Conservation (phyloP, 2,329 filamentous ascomycete genomes). For the Pseudogymnoascus sp. region DNA sequence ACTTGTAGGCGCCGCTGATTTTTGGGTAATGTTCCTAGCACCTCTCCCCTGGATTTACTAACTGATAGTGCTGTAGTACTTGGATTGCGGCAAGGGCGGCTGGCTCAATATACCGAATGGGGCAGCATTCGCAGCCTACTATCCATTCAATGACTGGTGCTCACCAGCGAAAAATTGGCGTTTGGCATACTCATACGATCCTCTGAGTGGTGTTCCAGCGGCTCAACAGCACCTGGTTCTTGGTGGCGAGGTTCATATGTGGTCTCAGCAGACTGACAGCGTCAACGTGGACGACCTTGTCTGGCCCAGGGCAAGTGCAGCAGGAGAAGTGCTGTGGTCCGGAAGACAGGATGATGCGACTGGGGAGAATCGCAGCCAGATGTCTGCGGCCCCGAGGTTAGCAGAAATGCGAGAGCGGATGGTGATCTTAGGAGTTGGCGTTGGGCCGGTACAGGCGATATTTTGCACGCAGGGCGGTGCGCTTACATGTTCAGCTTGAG, state of each 20-base stretch:
- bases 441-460: constrained; percentile 61
- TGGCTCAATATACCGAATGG: constrained; percentile 57
- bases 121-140: constrained; percentile 48
- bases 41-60: not conserved
- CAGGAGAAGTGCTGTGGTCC: constrained; percentile 74
- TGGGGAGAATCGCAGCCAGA: constrained; percentile 62
- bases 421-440: constrained; percentile 57
- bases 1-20: constrained; percentile 68
- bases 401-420: constrained; percentile 70
- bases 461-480: constrained; percentile 51
- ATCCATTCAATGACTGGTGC: constrained; percentile 77
- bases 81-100: constrained; percentile 74
- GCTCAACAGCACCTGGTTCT: constrained; percentile 53
- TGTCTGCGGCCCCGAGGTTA: constrained; percentile 60
- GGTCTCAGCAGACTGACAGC: constrained; percentile 72
- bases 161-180: constrained; percentile 73
- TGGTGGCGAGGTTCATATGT: constrained; percentile 75
- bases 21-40: constrained; percentile 49
- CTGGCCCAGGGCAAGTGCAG: constrained; percentile 69
- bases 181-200: constrained; percentile 73
- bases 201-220: constrained; percentile 26
- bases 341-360: constrained; percentile 52
- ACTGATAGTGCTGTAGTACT: constrained; percentile 46
- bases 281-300: constrained; percentile 67
- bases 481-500: too few relatives aligned